Evolutionary conservation across 2,329 filamentous ascomycete genomes (phyloP), one percentile per base, ranked within the genome.

Genomic region (Coniella lustricola): DNA sequence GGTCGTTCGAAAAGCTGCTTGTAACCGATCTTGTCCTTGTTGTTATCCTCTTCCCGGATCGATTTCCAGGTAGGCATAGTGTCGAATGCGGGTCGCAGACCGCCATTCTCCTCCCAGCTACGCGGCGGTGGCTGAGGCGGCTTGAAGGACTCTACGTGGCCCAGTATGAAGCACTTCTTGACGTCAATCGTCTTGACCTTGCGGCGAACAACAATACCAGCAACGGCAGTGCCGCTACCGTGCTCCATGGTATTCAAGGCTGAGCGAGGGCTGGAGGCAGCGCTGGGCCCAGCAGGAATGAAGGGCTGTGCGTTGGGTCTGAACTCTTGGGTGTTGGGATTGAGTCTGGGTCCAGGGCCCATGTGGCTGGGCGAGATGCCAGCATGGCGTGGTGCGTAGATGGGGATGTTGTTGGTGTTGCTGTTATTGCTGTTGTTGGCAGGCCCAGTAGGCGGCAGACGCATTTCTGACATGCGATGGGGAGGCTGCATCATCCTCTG

Each of bases 1-100:
- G 81, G 72, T 42, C 79, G 76, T 57, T 94, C 88, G 65, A 96
- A 93, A 60, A 87, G 81, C 58, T 91, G 81, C 44, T 81, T 78
- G 64, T 90, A 95, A 0, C 81, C 87, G 2, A 76, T 80, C 2
- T 79, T 81, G 32, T 82, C 77, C 0, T 70, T 61, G 59, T 86
- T 87, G 55, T 94, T 87, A 55, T 94, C 87, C 37, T 79, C 73
- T 55, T 88, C 85, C 42, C 80, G 70, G 20, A 82, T 68, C 51
- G 82, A 80, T 52, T 85, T 82, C 91, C 93, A 98, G 0, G 85
- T 90, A 1, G 90, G 90, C 10, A 76, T 73, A 1, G 93, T 97
- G 58, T 89, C 84, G 65, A 85, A 96, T 3, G 91, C 83, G 22
- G 85, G 85, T 33, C 85, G 85, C 46, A 96, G 79, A n/a, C 89